Conservation (phyloP, 2,329 filamentous ascomycete genomes). For the Mycosphaerelloides madeirae region DNA sequence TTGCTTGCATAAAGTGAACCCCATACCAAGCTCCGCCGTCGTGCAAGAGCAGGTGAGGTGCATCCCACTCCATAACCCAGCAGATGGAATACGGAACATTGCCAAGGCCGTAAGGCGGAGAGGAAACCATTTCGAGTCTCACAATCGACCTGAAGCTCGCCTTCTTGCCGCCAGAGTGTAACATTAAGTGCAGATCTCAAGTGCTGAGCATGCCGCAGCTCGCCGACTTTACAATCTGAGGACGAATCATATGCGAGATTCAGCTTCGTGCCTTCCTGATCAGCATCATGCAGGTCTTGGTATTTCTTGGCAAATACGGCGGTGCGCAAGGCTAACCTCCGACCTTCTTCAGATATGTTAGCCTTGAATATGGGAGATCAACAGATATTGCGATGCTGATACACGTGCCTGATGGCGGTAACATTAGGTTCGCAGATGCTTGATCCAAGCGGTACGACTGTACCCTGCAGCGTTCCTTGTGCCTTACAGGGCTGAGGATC, state of each 20-base stretch:
- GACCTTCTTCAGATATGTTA: not conserved
- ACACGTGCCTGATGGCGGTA: slow-evolving; percentile 12
- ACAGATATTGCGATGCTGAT: slow-evolving; percentile 12
- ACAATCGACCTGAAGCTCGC: slow-evolving; percentile 2
- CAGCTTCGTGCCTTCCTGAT: slow-evolving; percentile 11
- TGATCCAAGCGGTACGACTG: slow-evolving; percentile 2
- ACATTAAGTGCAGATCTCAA: slow-evolving; percentile 15
- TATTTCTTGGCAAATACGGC: not conserved
- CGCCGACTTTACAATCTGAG: slow-evolving; percentile 2
- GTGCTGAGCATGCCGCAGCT: slow-evolving; percentile 7
- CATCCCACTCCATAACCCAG: too few relatives aligned
- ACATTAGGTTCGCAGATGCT: not conserved
- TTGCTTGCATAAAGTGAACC: not conserved
- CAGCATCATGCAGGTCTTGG: slow-evolving; percentile 17
- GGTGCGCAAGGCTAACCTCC: not conserved
- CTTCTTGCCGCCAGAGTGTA: slow-evolving; percentile 10
- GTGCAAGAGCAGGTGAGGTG: too few relatives aligned
- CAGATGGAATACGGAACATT: not conserved
- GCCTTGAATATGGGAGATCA: slow-evolving; percentile 7
- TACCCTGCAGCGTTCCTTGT: not conserved
- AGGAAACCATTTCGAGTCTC: slow-evolving; percentile 10
- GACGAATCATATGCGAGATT: slow-evolving; percentile 12
- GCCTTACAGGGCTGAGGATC: too few relatives aligned
- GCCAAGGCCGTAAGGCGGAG: slow-evolving; percentile 5
- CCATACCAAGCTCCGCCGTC: too few relatives aligned